Evolutionary conservation across 192 early-diverging fungal genomes (phyloP), one percentile per base, ranked within the genome.

Genomic region (Cetraspora pellucida): DNA sequence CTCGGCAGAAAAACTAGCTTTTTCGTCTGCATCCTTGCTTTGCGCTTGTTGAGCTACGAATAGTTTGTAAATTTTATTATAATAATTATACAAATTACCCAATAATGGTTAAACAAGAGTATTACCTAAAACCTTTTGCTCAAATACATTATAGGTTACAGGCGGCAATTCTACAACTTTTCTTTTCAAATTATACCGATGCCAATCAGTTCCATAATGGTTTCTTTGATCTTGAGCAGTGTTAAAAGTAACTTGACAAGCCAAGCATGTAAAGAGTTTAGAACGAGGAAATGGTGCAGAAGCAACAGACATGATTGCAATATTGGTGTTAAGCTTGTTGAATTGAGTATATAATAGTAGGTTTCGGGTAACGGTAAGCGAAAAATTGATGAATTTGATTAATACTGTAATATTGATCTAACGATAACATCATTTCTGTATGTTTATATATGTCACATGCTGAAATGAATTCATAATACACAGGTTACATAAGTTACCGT

Each of bases 121-220:
- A 2, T 77, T 83, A 86, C 82, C 84, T 17, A 89, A 71, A 47
- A 95, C 83, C 45, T 95, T 90, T 81, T 90, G 87, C 0, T 87
- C 84, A 88, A 98, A 99, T 72, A 88, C 87, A 76, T 96, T 96
- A 19, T 86, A 86, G 3, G 90, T 81, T 31, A 99, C 90, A 28
- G 96, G 93, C 0, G 94, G 94, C 21, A 98, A 84, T 25, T 92
- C 93, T 16, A 92, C 96, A 30, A 98, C 95, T 78, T 98, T 97
- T 77, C 97, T 91, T 87, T 98, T 98, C 30, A 98, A 82, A 82
- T 99, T 99, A 89, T 99, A 99, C 46, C 97, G 87, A 77, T 99
- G 98, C 97, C 98, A 99, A 87, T 99, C 96, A 43, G 93, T 91
- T 28, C 91, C 89, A 82, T 97, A 97, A 84, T 99, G 98, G 43